phyloP scores from a whole-genome alignment of 2,329 filamentous ascomycete species.

The Fragosphaeria purpurea region DNA sequence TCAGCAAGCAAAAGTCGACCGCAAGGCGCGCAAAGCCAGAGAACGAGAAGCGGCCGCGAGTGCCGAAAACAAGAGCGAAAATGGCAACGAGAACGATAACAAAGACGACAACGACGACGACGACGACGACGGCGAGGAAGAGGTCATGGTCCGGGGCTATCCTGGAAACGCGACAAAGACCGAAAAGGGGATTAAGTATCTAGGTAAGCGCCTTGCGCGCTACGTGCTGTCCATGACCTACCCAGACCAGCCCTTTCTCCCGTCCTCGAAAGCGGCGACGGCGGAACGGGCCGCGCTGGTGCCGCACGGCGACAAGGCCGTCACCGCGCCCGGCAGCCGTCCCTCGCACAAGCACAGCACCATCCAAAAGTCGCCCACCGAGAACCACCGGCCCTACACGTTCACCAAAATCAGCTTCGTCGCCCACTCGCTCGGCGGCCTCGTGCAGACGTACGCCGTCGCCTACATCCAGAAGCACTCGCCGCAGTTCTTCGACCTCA shows the following conservation, averaged over 20 bases:
- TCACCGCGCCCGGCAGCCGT: slow-evolving; percentile 9
- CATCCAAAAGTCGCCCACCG: slow-evolving; percentile 30
- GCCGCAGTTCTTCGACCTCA: slow-evolving; percentile 76
- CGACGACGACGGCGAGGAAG: slow-evolving; percentile 58
- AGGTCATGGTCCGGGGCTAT: slow-evolving; percentile 84
- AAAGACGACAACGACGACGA: slow-evolving; percentile 13
- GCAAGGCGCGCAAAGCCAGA: slow-evolving; percentile 48
- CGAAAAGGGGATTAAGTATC: slow-evolving; percentile 91
- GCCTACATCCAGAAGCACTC: slow-evolving; percentile 97
- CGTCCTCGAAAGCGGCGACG: slow-evolving; percentile 40
- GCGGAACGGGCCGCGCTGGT: slow-evolving; percentile 32
- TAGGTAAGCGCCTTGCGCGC: slow-evolving; percentile 87
- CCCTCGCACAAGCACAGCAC: slow-evolving; percentile 38
- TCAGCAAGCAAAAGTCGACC: slow-evolving; percentile 61
- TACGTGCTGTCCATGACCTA: slow-evolving; percentile 86
- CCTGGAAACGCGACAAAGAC: slow-evolving; percentile 83
- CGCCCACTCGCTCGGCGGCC: slow-evolving; percentile 79
- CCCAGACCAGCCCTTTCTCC: slow-evolving; percentile 82
- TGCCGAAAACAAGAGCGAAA: neutral
- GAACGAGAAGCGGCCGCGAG: slow-evolving; percentile 20
- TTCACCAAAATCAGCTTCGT: slow-evolving; percentile 95
- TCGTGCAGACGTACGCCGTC: slow-evolving; percentile 87
- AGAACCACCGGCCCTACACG: slow-evolving; percentile 52
- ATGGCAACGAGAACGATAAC: slow-evolving; percentile 18
- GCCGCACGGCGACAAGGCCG: slow-evolving; percentile 7